Evolutionary conservation across 2,329 filamentous ascomycete genomes (phyloP).

Genomic region (Hypoxylon sp.): DNA sequence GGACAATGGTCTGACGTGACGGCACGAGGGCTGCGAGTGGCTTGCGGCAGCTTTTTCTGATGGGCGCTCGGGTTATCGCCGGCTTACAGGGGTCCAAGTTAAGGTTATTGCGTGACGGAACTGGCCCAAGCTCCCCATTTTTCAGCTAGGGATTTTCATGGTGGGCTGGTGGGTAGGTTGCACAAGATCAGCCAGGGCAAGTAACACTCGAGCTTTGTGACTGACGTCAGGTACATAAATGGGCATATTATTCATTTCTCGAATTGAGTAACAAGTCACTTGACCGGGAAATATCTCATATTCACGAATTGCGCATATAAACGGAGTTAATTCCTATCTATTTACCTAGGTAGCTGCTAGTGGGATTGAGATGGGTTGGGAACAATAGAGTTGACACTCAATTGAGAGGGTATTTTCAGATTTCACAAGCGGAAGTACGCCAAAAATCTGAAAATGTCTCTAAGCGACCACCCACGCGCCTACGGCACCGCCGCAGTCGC

Average conservation of each 20-base stretch:
- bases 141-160: constrained; percentile 4
- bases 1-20: constrained; percentile 27
- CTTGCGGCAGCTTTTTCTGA: constrained; percentile 36
- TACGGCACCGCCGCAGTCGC: constrained; percentile 77
- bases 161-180: constrained; percentile 19
- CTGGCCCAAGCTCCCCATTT: constrained; percentile 47
- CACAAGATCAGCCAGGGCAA: neutral
- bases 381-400: constrained; percentile 3
- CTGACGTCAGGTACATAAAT: constrained; percentile 26
- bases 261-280: constrained; percentile 25
- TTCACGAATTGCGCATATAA: neutral
- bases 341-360: neutral
- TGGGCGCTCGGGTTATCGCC: constrained; percentile 35
- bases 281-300: neutral
- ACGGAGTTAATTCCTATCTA: neutral
- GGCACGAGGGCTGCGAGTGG: constrained; percentile 20
- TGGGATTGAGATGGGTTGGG: constrained; percentile 21
- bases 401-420: constrained; percentile 8
- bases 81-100: constrained; percentile 11
- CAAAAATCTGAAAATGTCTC: constrained; percentile 63
- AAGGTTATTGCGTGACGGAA: constrained; percentile 4
- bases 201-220: constrained; percentile 9
- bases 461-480: constrained; percentile 72
- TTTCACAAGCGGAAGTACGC: neutral
- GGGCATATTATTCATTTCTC: neutral